Conservation (phyloP, 495 filamentous ascomycete species). For the Aspergillus bertholletiae region DNA sequence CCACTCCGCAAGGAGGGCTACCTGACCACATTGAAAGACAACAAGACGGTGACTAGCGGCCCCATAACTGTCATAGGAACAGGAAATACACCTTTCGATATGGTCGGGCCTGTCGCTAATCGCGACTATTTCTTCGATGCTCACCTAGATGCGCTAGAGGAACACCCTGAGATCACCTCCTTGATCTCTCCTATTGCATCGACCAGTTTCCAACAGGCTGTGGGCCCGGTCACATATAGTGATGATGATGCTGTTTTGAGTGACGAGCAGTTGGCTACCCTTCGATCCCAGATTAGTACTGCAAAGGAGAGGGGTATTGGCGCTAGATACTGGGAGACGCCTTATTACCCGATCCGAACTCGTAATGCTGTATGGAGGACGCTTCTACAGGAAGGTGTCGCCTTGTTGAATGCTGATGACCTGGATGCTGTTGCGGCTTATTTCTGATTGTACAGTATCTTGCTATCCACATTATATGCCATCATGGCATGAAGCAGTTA, state of each 20-base stretch:
- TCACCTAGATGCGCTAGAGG: conserved; percentile 44
- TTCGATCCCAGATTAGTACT: conserved; percentile 56
- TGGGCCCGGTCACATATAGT: conserved; percentile 34
- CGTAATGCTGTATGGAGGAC: conserved; percentile 68
- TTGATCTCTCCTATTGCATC: conserved; percentile 52
- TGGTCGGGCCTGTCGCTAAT: conserved; percentile 44
- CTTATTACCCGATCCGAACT: conserved; percentile 60
- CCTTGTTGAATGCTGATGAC: conserved; percentile 77
- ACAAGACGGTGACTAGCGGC: conserved; percentile 43
- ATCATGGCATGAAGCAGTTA: too few species aligned
- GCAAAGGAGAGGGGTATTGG: conserved; percentile 63
- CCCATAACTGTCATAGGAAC: conserved; percentile 78
- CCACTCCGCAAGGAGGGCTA: conserved; percentile 62
- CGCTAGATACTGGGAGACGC: conserved; percentile 72
- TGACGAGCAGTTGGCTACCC: conserved; percentile 51
- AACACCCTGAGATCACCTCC: conserved; percentile 40
- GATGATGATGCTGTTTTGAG: conserved; percentile 29
- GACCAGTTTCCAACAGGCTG: conserved; percentile 35
- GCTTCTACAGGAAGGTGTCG: conserved; percentile 63
- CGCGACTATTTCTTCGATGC: conserved; percentile 64
- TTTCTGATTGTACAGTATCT: conserved; percentile 19
- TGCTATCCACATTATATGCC: neutral
- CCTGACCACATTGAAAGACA: conserved; percentile 52
- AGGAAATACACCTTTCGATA: conserved; percentile 70
- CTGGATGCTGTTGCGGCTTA: conserved; percentile 50